Conservation (phyloP, 768 basidiomycete genomes). For the Terana coerulea region DNA sequence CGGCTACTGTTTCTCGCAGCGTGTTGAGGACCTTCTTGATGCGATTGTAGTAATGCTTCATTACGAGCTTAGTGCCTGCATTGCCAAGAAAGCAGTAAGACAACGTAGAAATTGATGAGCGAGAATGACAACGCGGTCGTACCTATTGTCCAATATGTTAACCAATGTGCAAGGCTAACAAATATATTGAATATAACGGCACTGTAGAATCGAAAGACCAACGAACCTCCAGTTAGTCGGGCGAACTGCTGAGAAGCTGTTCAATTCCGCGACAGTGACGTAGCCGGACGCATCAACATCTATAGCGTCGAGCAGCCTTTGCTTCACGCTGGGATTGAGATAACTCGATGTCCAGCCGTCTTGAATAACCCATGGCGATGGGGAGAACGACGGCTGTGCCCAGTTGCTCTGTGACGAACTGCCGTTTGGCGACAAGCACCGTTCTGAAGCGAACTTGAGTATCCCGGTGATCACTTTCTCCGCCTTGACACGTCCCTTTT, state of each 20-base stretch:
- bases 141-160: slow-evolving; percentile 28
- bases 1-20: not conserved
- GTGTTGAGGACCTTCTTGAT: not conserved
- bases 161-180: slow-evolving; percentile 25
- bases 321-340: slow-evolving; percentile 15
- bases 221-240: slow-evolving; percentile 28
- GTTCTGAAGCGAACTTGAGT: no score
- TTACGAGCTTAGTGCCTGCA: not conserved
- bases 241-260: slow-evolving; percentile 22
- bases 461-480: no score
- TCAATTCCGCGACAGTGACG: slow-evolving; percentile 28
- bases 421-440: no score
- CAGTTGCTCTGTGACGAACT: no score
- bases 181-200: not conserved
- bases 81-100: no score
- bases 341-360: slow-evolving; percentile 24
- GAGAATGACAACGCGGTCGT: no score
- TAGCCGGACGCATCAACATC: slow-evolving; percentile 31
- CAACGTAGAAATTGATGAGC: no score
- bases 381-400: no score
- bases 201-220: not conserved
- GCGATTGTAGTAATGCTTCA: not conserved
- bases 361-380: no score
- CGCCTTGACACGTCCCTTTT: no score
- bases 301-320: slow-evolving; percentile 25